Evolutionary conservation across 768 basidiomycete species (phyloP), one percentile per base, ranked within the genome.

Genomic region (Auricularia sp.): DNA sequence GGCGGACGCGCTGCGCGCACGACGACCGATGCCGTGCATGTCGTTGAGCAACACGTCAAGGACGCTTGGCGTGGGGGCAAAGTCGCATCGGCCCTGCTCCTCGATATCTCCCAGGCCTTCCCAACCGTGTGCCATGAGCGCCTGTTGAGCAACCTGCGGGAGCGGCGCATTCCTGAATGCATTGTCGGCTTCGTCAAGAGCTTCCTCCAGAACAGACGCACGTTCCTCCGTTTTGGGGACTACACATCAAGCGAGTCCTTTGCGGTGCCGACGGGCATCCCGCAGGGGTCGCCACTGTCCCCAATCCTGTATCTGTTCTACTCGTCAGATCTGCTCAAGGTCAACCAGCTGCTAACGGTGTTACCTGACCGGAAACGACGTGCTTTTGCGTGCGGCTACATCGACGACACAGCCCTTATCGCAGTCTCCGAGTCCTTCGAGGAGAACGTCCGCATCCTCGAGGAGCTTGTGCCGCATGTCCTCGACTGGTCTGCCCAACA

Each of bases 221-320:
- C 65, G 11, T 5, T 4, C 21, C 63, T 68, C 34, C 62, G 24
- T 2, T 59, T 69, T 18, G 67, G 58, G 14, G 51, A 61, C 42
- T 3, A 14, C 54, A 37, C 11, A 7, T 67, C 66, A 13, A 24
- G 24, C 24, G 44, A 42, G 7, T 47, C n/a, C 24, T 5, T 68
- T 6, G 61, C 54, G 29, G 42, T 37, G 2, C 36, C 21, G 35
- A 61, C 54, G n/a, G 67, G 68, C 14, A 39, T 68, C 33, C 33
- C 58, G 3, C 68, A 69, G 56, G 68, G 68, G 39, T 61, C 45
- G 7, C 61, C 65, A 1, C 64, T 62, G 24, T 68, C 64, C 5
- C 56, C 63, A 13, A 63, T 68, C 11, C 63, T 69, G 3, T 68
- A 68, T 65, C 65, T 68, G 29, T 63, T 69, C 65, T 67, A 69